Percentiles rank a stretch among this genome's conserved stretches.
Conservation (phyloP, 768 basidiomycete species). For the Mycena venus region DNA sequence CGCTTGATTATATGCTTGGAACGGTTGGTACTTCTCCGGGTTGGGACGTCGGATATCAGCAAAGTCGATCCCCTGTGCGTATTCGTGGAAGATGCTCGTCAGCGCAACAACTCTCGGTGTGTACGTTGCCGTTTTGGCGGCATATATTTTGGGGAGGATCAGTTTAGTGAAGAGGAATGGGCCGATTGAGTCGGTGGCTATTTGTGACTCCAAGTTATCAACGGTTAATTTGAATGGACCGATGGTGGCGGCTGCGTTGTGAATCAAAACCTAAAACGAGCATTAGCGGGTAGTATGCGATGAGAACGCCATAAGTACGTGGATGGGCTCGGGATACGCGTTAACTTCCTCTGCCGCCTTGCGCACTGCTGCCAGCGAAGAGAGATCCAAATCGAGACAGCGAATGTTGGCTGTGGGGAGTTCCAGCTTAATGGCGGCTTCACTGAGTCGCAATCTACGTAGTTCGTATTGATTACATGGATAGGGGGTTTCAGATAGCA, state of each 20-base stretch:
- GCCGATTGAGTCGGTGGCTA: neutral
- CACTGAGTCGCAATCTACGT: slow-evolving; percentile 11
- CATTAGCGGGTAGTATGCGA: neutral
- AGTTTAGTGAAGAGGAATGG: slow-evolving; percentile 14
- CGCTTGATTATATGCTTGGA: neutral
- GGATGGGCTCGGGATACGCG: neutral
- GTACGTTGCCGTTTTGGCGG: neutral
- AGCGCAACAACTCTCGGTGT: neutral
- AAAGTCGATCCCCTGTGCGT: neutral
- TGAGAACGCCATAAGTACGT: neutral
- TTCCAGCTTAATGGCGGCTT: neutral
- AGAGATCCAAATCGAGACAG: slow-evolving; percentile 7
- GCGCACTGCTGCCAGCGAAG: slow-evolving; percentile 14
- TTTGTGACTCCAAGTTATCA: slow-evolving; percentile 5
- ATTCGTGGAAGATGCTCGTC: slow-evolving; percentile 1
- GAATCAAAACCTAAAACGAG: slow-evolving; percentile 4
- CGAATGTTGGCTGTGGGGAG: slow-evolving; percentile 6
- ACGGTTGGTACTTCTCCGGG: neutral
- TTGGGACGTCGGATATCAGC: neutral
- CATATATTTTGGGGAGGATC: neutral
- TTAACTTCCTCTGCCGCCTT: slow-evolving; percentile 12
- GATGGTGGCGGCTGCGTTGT: slow-evolving; percentile 13
- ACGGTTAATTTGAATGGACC: slow-evolving; percentile 4
- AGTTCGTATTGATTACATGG: too few relatives aligned
- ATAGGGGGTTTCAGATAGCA: neutral